Conservation (phyloP, 1,284 basidiomycete genomes). For the Ustilago vetiveriae region DNA sequence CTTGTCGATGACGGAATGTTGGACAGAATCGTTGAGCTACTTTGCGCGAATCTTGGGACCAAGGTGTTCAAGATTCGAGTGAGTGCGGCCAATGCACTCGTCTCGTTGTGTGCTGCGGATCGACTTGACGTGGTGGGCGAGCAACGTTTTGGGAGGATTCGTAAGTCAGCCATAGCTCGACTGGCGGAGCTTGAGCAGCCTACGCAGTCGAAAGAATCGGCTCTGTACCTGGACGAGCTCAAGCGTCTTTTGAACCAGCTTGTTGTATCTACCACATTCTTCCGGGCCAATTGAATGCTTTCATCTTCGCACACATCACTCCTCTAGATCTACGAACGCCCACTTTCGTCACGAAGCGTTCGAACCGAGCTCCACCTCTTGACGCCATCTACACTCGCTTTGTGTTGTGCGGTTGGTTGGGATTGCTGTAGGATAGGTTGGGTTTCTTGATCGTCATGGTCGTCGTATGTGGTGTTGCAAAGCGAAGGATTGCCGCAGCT, state of each 20-base stretch:
- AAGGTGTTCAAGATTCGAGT: constrained; percentile 39
- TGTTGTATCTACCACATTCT: background rate
- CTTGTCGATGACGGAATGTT: constrained; percentile 7
- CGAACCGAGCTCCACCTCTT: constrained; percentile 24
- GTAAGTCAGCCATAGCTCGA: constrained; percentile 6
- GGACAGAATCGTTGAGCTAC: constrained; percentile 10
- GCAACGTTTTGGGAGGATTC: constrained; percentile 5
- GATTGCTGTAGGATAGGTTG: constrained; percentile 18
- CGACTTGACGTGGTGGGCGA: constrained; percentile 10
- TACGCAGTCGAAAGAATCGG: constrained; percentile 16
- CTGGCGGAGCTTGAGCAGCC: constrained; percentile 9
- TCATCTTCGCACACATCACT: background rate
- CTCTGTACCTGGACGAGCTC: constrained; percentile 28
- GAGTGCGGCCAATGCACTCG: constrained; percentile 21
- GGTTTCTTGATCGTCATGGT: constrained; percentile 12
- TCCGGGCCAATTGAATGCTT: no score
- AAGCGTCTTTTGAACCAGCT: constrained; percentile 7
- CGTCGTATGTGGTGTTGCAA: constrained; percentile 11
- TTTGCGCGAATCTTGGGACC: constrained; percentile 14
- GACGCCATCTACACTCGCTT: constrained; percentile 4
- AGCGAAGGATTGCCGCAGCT: constrained; percentile 16
- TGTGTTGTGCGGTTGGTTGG: constrained; percentile 12
- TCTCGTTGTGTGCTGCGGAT: constrained; percentile 10
- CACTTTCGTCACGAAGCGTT: constrained; percentile 15
- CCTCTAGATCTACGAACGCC: constrained; percentile 1